Evolutionary conservation across 1,284 basidiomycete species (phyloP), one percentile per base, ranked within the genome.

Genomic region (Sanguinoderma infundibulare): DNA sequence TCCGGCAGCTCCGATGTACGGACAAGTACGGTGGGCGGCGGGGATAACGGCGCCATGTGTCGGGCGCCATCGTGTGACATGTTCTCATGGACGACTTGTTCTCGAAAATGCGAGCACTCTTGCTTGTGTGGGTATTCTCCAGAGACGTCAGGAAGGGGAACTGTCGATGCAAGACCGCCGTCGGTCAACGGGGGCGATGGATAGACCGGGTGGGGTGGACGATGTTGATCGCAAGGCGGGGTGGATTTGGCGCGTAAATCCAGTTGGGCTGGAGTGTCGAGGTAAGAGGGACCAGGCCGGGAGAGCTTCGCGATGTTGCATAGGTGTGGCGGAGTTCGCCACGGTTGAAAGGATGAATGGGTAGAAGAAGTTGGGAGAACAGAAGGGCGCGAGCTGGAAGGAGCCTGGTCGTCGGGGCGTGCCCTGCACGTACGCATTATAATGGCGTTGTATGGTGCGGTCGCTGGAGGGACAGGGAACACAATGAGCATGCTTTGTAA

Each of bases 391-490:
- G 61, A 38, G 14, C 50, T 46, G 52, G 59, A 54, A 63, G 51
- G 55, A 64, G 56, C 58, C 57, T 54, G 55, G 59, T 65, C 60
- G 64, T 64, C 42, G 61, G 54, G 15, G 9, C 49, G 60, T 67
- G 67, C 63, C 68, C 69, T 61, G 64, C 66, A 69, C 63, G 68
- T 61, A 55, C 54, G 65, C 69, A 69, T 71, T 61, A 69, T 67
- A 64, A 50, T 66, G 67, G 64, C 64, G 68, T 63, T 57, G 66
- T 57, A 55, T 34, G 38, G n/a, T 63, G 60, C 65, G 64, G 61
- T 69, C 64, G 58, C 66, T 67, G 62, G 30, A 32, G 58, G 39
- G 30, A 20, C 3, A 49, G 8, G 28, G 7, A 20, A 36, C 20
- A 51, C n/a, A 51, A 34, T 61, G 34, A 63, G 61, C 40, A 24